Conservation (phyloP, 345 rosid species). For the Heritiera littoralis region DNA sequence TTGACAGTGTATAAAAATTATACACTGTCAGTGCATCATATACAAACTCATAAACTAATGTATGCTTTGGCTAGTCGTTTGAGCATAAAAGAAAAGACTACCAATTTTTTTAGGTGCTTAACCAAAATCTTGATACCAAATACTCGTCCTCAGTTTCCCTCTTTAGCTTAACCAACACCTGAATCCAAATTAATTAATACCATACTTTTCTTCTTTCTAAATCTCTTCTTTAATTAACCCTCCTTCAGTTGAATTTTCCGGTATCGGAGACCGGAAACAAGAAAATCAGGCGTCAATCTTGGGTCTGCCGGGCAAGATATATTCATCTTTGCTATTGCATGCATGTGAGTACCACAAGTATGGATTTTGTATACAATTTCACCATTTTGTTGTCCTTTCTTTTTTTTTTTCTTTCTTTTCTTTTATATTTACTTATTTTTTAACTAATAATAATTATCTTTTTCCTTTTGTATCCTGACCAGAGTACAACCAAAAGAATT, state of each 20-base stretch:
- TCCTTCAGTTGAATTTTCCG: neutral
- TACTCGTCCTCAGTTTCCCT: neutral
- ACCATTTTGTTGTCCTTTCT: neutral
- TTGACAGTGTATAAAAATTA: no score
- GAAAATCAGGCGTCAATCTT: constrained; percentile 40
- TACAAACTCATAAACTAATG: no score
- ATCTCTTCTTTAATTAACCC: neutral
- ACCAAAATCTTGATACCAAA: no score
- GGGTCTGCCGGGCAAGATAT: constrained; percentile 21
- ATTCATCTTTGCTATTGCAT: constrained; percentile 20
- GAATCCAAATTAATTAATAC: no score
- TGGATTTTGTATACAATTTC: neutral
- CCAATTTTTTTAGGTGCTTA: no score
- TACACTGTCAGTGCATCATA: no score
- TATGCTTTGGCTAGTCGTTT: no score
- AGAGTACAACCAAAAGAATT: neutral
- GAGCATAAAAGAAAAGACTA: no score
- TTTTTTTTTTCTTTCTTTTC: neutral
- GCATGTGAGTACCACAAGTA: constrained; percentile 28
- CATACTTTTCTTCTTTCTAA: neutral
- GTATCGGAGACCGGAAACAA: constrained; percentile 28
- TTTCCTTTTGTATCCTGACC: neutral
- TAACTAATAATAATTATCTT: constrained; percentile 10
- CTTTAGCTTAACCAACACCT: neutral
- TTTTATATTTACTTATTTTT: neutral